Conservation (phyloP, 345 rosid species). For the Rhodomyrtus tomentosa region DNA sequence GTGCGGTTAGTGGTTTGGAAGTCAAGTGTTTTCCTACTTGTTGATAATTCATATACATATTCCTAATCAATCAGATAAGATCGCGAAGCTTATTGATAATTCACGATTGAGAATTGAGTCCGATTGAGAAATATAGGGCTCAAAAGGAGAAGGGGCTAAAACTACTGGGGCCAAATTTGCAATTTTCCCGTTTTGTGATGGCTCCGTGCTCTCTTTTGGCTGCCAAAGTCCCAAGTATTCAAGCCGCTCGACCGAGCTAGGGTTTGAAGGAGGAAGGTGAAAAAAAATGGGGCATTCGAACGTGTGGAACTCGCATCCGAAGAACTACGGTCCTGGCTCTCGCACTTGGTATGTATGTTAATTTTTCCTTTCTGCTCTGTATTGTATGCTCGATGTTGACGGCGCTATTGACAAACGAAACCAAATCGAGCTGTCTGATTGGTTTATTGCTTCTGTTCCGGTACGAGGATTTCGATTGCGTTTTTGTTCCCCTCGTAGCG, state of each 20-base stretch:
- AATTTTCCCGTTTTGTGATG: background rate
- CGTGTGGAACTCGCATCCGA: constrained; percentile 44
- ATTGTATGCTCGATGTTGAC: background rate
- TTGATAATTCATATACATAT: too few species aligned
- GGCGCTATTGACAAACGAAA: background rate
- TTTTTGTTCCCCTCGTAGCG: background rate
- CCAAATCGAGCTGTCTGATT: background rate
- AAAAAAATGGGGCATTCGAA: constrained; percentile 37
- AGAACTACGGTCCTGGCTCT: constrained; percentile 49
- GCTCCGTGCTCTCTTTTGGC: background rate
- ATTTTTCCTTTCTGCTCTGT: background rate
- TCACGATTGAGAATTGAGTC: background rate
- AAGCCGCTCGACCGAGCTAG: background rate
- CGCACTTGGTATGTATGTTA: constrained; percentile 22
- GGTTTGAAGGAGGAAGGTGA: background rate
- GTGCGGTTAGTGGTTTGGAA: background rate
- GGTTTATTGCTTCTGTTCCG: background rate
- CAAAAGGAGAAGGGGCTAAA: background rate
- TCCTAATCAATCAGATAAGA: background rate
- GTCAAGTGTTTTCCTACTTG: too few species aligned
- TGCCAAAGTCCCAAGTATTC: background rate
- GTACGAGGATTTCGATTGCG: background rate
- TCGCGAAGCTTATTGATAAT: background rate
- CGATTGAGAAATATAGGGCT: background rate
- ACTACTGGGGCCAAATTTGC: background rate